Percentiles rank a stretch among this genome's conserved stretches.
These are phyloP conservation scores for Plasmodium gonderi DNA, from an alignment of 169 alveolate genomes.

Conservation along the genomic window DNA sequence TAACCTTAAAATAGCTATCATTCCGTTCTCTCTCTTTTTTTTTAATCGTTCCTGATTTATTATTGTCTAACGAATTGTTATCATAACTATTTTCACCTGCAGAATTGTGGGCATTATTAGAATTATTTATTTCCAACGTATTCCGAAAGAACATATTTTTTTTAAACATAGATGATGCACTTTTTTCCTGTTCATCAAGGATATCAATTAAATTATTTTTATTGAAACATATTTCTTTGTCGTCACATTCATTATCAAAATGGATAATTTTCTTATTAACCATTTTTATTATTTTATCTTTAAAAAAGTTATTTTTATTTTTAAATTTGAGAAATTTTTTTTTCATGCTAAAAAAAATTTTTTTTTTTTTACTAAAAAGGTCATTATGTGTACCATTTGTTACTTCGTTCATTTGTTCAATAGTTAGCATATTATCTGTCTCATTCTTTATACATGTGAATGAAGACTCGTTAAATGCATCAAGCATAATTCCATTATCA, in stretches of 20 bases:
- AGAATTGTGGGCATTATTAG: background rate
- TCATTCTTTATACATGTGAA: background rate
- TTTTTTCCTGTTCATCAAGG: background rate
- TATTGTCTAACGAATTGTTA: background rate
- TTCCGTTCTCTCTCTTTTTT: background rate
- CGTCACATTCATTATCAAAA: conserved; percentile 8
- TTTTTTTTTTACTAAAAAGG: conserved; percentile 17
- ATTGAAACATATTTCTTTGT: background rate
- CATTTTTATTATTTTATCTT: conserved; percentile 17
- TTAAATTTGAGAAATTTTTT: conserved; percentile 30
- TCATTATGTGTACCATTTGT: background rate
- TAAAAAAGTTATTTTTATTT: conserved; percentile 47
- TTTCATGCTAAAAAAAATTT: conserved; percentile 33
- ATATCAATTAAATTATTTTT: background rate
- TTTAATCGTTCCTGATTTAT: background rate
- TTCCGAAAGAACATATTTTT: background rate
- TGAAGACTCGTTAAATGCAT: background rate
- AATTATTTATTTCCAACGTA: conserved; percentile 20
- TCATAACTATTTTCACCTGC: conserved; percentile 1
- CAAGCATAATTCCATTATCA: conserved; percentile 4
- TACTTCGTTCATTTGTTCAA: background rate
- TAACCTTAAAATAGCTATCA: conserved; percentile 5
- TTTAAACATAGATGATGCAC: background rate
- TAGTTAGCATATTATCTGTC: background rate
- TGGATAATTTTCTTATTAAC: background rate